Base-by-base conservation (phyloP, 2,329 filamentous ascomycete genomes). In the Neocatenulostroma microsporum region DNA sequence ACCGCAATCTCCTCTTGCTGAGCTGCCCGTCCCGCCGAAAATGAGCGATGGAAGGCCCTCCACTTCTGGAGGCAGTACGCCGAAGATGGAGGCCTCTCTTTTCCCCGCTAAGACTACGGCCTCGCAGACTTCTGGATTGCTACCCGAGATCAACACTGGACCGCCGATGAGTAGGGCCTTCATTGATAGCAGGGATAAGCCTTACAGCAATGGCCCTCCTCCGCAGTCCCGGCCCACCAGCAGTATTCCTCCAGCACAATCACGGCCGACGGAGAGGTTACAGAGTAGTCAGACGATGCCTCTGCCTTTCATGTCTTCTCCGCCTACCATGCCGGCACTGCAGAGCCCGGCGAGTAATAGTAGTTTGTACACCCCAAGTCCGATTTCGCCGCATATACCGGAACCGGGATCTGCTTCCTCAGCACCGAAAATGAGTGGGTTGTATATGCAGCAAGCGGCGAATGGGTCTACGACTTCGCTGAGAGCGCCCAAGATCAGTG, bases 121-220 rank as follows among this genome's bases (percentile, higher is more conserved):
- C 48, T 3, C 18, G 21, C 18, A 45, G 39, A 10, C 30, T 21
- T 21, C 39, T 34, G 19, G 26, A 14, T 18, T 34, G 10, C 36
- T 39, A 28, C 36, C 42, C 4, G 24, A 30, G 5, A 29, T 44
- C 5, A 32, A 41, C n/a, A 47, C 37, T 21, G 39, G 42, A 21
- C 47, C 51, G 5, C 37, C 47, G 10, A 56, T 57, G 53, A 49
- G 37, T 29, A 42, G 54, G 9, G 43, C 40, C 14, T 56, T 55
- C 47, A 49, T 58, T 38, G 55, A 57, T 39, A 53, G 49, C 34
- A 42, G 55, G 33, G 54, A 57, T 36, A 52, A 49, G 42, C 48
- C 55, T 7, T 57, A 56, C 39, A 47, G 24, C 18, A 23, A 35
- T n/a, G n/a, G n/a, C n/a, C n/a, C n/a, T 17, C 31, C 31, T 17